phyloP scores from a whole-genome alignment of 169 alveolate genomes.

The Neospora caninum region DNA sequence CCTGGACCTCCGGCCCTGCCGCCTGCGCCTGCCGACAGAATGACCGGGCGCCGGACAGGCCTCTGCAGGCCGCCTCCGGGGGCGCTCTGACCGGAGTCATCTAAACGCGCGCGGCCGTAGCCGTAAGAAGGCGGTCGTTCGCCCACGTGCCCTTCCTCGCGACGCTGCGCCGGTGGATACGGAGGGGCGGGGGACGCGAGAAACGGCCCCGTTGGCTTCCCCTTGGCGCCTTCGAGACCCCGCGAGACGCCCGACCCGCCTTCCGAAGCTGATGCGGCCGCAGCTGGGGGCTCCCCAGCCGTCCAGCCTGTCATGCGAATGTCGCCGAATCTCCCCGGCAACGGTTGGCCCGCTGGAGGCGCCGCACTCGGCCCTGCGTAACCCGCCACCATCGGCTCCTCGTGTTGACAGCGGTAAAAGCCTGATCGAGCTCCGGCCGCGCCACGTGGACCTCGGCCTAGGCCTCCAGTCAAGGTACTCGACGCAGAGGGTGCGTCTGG shows the following conservation, averaged over 20 bases:
- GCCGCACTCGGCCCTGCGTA: not conserved
- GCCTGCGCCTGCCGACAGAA: constrained; percentile 1
- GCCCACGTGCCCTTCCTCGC: not conserved
- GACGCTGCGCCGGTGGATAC: not conserved
- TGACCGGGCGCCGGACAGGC: not conserved
- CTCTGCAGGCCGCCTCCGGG: not conserved
- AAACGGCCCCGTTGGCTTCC: not conserved
- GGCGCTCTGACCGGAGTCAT: not conserved
- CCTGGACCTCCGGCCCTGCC: not conserved
- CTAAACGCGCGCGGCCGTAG: not conserved
- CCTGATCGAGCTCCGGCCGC: not conserved
- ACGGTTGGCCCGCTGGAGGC: not conserved
- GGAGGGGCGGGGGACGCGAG: not conserved
- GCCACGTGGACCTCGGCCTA: not conserved
- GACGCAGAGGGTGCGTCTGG: not conserved
- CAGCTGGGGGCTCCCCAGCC: not conserved
- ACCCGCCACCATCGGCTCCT: not conserved
- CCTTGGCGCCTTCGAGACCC: not conserved
- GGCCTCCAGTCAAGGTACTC: not conserved
- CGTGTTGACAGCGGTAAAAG: not conserved
- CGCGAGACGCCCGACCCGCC: not conserved
- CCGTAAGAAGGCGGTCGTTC: not conserved
- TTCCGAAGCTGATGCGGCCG: not conserved
- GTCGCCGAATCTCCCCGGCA: not conserved
- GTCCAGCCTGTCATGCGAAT: not conserved